These are phyloP conservation scores for Wickerhamomyces subpelliculosus DNA, from an alignment of 805 yeast species.

Conservation along the genomic window DNA sequence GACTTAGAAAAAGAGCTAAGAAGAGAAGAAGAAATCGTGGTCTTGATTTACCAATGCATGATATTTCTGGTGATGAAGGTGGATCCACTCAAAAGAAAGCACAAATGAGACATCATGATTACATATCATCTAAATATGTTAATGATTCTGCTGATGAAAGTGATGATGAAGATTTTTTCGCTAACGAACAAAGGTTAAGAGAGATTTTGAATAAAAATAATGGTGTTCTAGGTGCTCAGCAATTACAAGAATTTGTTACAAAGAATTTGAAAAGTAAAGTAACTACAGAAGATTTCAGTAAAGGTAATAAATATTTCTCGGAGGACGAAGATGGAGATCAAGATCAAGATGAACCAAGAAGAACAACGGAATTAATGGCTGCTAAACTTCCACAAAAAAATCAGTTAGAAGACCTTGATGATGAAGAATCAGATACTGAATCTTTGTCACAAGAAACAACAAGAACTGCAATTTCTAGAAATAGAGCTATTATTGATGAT, in stretches of 20 bases:
- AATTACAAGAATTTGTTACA: conserved; percentile 8
- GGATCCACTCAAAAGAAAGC: conserved; percentile 2
- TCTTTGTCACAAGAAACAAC: too few relatives aligned
- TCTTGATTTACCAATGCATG: conserved; percentile 20
- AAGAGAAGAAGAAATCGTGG: conserved; percentile 4
- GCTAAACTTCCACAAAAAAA: too few relatives aligned
- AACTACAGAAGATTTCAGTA: not conserved
- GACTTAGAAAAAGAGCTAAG: conserved; percentile 3
- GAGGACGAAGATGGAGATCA: conserved; percentile 1
- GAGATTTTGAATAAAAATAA: conserved; percentile 14
- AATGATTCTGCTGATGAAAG: conserved; percentile 58
- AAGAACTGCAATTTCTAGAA: too few relatives aligned
- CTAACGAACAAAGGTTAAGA: conserved; percentile 45
- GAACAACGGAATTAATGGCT: too few relatives aligned
- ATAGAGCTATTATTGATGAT: too few relatives aligned
- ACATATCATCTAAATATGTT: conserved; percentile 47
- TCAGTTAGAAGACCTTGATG: too few relatives aligned
- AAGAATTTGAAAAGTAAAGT: not conserved
- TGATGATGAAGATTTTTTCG: conserved; percentile 49
- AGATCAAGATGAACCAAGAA: conserved; percentile 2
- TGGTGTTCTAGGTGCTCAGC: conserved; percentile 10
- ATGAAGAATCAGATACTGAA: too few relatives aligned
- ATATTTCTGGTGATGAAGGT: conserved; percentile 27
- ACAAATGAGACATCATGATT: not conserved
- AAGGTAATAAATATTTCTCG: too few relatives aligned